Evolutionary conservation across 176 grass and related monocot species (phyloP).

Genomic region (Rhynchospora breviuscula): DNA sequence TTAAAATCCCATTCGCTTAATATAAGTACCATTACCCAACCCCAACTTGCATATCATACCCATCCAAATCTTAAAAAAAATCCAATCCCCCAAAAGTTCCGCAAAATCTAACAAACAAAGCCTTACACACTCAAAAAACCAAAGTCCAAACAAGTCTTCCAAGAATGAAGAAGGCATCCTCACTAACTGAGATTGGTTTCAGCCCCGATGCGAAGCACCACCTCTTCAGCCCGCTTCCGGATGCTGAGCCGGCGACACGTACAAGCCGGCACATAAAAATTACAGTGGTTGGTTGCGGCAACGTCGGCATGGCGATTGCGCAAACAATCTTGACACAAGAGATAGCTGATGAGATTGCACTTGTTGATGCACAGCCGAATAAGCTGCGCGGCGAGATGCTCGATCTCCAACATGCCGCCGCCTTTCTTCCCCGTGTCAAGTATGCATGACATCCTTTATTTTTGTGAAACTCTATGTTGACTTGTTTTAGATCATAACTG

Average conservation of each 20-base stretch:
- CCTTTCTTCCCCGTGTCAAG: conserved; percentile 67
- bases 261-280: conserved; percentile 49
- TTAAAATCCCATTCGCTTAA: background rate
- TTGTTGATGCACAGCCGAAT: conserved; percentile 64
- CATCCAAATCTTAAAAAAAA: background rate
- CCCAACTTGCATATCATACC: background rate
- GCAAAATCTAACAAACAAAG: background rate
- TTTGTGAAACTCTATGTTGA: too few species aligned
- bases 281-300: conserved; percentile 67
- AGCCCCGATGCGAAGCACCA: conserved; percentile 22
- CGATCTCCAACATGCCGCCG: conserved; percentile 95
- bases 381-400: conserved; percentile 93
- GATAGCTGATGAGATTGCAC: conserved; percentile 82
- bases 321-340: conserved; percentile 87
- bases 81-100: background rate
- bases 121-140: background rate
- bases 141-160: background rate
- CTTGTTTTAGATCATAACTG: too few species aligned
- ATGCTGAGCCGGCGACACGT: background rate
- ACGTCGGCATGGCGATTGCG: conserved; percentile 97
- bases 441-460: background rate
- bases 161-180: conserved; percentile 52
- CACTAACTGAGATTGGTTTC: conserved; percentile 65
- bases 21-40: background rate
- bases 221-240: conserved; percentile 40